phyloP scores from a whole-genome alignment of 208 protist species.

The Herpetomonas tarakana region DNA sequence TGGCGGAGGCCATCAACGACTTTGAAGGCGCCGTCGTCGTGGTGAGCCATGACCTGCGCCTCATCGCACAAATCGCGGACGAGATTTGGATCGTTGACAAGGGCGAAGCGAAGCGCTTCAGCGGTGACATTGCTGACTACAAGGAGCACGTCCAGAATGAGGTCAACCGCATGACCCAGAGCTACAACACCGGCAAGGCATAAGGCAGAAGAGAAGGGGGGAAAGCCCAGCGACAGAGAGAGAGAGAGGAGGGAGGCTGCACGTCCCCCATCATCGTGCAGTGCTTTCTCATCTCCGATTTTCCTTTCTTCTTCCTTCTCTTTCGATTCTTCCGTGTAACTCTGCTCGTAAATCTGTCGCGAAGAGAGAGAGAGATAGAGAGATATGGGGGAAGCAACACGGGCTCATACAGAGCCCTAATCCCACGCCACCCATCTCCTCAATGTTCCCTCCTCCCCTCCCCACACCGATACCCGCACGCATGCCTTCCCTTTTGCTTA shows the following conservation, averaged over 20 bases:
- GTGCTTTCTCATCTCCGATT: no score
- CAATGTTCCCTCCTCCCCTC: no score
- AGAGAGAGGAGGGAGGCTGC: neutral
- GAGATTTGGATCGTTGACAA: slow-evolving; percentile 97
- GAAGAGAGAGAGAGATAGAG: no score
- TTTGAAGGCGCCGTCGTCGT: slow-evolving; percentile 96
- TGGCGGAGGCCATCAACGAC: slow-evolving; percentile 90
- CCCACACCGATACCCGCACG: no score
- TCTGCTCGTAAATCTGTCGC: no score
- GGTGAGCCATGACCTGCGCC: slow-evolving; percentile 95
- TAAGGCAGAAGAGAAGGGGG: slow-evolving; percentile 9
- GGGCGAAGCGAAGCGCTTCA: slow-evolving; percentile 75
- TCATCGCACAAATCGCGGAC: slow-evolving; percentile 94
- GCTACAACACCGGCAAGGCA: slow-evolving; percentile 34
- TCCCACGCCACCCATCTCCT: no score
- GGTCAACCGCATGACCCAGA: slow-evolving; percentile 80
- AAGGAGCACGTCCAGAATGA: slow-evolving; percentile 90
- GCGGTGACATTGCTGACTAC: slow-evolving; percentile 91
- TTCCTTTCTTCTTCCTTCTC: slow-evolving; percentile 1
- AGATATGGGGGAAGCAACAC: no score
- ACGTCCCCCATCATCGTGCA: no score
- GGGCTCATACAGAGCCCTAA: no score
- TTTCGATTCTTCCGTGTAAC: slow-evolving; percentile 5
- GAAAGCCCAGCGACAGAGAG: neutral
- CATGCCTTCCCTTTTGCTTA: no score